Percentiles rank a stretch among this genome's conserved stretches.
Evolutionary conservation across 371 early-diverging fungal genomes (phyloP).

Genomic region (Parasitella parasitica): DNA sequence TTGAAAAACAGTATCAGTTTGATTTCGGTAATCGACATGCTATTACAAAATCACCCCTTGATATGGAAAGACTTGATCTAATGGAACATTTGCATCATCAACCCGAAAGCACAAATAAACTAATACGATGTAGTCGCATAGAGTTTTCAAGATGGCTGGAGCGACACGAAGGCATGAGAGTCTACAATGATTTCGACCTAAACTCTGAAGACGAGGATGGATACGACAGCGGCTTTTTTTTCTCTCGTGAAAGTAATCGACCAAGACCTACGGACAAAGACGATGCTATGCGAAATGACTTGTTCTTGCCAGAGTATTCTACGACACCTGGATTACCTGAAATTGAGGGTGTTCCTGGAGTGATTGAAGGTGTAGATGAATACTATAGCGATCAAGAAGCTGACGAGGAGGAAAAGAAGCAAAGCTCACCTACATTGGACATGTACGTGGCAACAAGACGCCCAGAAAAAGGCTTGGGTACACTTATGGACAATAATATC

Average conservation of each 20-base stretch:
- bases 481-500: conserved; percentile 59
- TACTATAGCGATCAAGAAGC: neutral
- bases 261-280: conserved; percentile 40
- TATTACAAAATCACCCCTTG: conserved; percentile 40
- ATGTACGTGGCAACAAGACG: conserved; percentile 53
- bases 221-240: conserved; percentile 46
- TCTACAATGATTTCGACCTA: conserved; percentile 42
- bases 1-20: conserved; percentile 48
- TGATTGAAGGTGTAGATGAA: conserved; percentile 13
- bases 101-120: conserved; percentile 23
- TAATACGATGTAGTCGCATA: conserved; percentile 24
- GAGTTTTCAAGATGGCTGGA: conserved; percentile 30
- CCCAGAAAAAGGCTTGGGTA: conserved; percentile 54
- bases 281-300: conserved; percentile 30
- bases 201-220: conserved; percentile 49
- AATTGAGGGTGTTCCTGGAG: conserved; percentile 15
- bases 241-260: conserved; percentile 32
- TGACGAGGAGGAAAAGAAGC: neutral
- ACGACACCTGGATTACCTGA: conserved; percentile 49
- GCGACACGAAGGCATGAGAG: conserved; percentile 19
- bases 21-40: conserved; percentile 53
- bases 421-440: conserved; percentile 31
- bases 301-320: conserved; percentile 57
- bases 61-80: conserved; percentile 49
- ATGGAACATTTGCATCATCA: conserved; percentile 47